Evolutionary conservation across 176 grass and related monocot genomes (phyloP), one percentile per base, ranked within the genome.

Genomic region (Typha latifolia): DNA sequence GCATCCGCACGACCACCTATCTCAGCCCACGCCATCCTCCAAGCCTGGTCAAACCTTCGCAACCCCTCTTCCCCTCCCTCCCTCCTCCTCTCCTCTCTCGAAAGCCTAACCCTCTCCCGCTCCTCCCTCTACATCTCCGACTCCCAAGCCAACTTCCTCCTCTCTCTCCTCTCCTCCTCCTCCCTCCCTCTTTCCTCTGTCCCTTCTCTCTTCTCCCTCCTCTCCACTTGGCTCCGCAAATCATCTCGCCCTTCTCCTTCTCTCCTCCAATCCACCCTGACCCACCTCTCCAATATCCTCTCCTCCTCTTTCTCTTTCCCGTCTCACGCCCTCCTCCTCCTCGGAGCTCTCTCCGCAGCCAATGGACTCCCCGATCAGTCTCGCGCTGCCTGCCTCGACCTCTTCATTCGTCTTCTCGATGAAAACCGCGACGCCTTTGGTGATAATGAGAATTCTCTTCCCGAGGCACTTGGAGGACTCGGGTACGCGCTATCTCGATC

Each of bases 381-480:
- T 49, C 32, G n/a, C 19, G 0, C 49, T 5, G 16, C 31, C 50
- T 75, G 49, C 63, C 73, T 75, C 63, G 73, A 75, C 50, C 29
- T 12, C 49, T 49, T 75, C 49, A 55, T 31, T 13, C 37, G 26
- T 19, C 18, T 56, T 18, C 50, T 75, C 9, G 63, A 56, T 22
- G 16, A 49, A 2, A 22, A 18, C 49, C 11, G 21, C 49, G 49
- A 49, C 11, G 27, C 29, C 16, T 47, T 43, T 14, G 29, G 23
- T 49, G 37, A 67, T 49, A 70, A 78, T 48, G 62, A 66, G 11
- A 77, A 81, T 48, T 63, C 78, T 49, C 67, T 86, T 0, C 73
- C 73, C 5, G 73, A 75, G 32, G 70, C 81, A 0, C 77, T 96
- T 53, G 67, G 88, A 1, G 93, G 88, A 12, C 55, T 89, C n/a